Conservation (phyloP, 805 yeast species). For the Ogataea populi-albae region DNA sequence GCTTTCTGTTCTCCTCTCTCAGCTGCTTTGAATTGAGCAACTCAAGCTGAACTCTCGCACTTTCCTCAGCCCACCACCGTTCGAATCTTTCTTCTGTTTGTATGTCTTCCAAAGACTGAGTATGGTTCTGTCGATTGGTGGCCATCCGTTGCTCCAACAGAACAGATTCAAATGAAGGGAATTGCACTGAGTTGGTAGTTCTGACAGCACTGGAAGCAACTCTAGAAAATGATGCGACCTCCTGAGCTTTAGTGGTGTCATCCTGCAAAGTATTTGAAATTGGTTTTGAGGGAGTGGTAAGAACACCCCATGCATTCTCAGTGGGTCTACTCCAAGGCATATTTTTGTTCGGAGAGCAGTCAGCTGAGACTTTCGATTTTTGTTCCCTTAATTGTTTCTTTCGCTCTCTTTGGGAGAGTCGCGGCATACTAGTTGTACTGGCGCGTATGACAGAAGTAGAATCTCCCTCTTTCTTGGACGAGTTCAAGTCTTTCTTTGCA, state of each 20-base stretch:
- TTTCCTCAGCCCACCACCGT: slow-evolving; percentile 84
- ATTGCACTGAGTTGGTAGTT: slow-evolving; percentile 13
- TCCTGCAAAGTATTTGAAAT: background rate
- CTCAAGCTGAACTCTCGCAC: slow-evolving; percentile 56
- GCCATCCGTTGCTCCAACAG: slow-evolving; percentile 23
- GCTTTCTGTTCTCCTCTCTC: slow-evolving; percentile 4
- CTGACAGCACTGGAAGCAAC: slow-evolving; percentile 5
- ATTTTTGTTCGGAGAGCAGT: slow-evolving; percentile 4
- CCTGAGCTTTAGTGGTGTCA: slow-evolving; percentile 1
- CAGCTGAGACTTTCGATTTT: slow-evolving; percentile 2
- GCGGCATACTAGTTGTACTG: slow-evolving; percentile 37
- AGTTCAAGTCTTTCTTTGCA: no score
- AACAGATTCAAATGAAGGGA: slow-evolving; percentile 29
- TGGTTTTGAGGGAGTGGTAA: no score
- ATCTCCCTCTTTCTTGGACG: no score
- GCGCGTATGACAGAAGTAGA: slow-evolving; percentile 26
- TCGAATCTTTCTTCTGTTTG: slow-evolving; percentile 83
- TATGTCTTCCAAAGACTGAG: slow-evolving; percentile 59
- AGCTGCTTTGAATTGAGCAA: slow-evolving; percentile 18
- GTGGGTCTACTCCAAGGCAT: slow-evolving; percentile 10
- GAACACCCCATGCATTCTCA: slow-evolving; percentile 2
- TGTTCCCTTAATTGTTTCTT: slow-evolving; percentile 38
- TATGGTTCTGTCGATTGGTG: slow-evolving; percentile 25
- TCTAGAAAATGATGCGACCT: slow-evolving; percentile 8
- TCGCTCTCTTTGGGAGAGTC: slow-evolving; percentile 60